phyloP scores from a whole-genome alignment of 1,139 yeast species.

The Pichia sp. region DNA sequence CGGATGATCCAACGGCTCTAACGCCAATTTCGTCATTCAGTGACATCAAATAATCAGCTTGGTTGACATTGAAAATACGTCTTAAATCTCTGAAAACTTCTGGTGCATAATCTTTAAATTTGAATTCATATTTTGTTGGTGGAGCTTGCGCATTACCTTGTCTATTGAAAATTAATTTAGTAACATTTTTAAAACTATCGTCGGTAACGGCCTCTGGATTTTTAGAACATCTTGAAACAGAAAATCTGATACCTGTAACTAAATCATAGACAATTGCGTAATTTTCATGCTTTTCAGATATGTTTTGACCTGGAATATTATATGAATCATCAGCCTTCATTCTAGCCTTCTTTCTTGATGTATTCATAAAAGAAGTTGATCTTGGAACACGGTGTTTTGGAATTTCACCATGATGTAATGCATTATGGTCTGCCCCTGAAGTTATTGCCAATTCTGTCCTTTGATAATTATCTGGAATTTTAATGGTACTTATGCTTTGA shows the following conservation, averaged over 20 bases:
- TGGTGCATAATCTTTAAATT: slow-evolving; percentile 95
- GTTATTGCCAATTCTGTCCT: slow-evolving; percentile 23
- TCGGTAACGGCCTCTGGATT: slow-evolving; percentile 70
- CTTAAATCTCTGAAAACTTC: slow-evolving; percentile 90
- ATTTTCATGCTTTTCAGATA: slow-evolving; percentile 72
- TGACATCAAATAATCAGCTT: slow-evolving; percentile 92
- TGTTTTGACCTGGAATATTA: slow-evolving; percentile 30
- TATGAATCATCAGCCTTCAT: slow-evolving; percentile 28
- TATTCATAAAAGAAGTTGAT: slow-evolving; percentile 22
- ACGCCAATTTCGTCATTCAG: slow-evolving; percentile 90
- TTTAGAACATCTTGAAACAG: slow-evolving; percentile 91
- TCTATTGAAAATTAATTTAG: slow-evolving; percentile 82
- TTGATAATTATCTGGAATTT: slow-evolving; percentile 30
- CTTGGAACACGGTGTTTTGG: slow-evolving; percentile 11
- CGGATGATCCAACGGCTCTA: slow-evolving; percentile 93
- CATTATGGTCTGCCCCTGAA: slow-evolving; percentile 18
- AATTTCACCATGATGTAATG: slow-evolving; percentile 14
- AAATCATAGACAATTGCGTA: slow-evolving; percentile 95
- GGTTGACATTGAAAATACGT: slow-evolving; percentile 79
- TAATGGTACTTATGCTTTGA: slow-evolving; percentile 27
- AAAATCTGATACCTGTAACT: slow-evolving; percentile 95
- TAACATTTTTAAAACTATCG: slow-evolving; percentile 66
- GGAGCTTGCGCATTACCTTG: slow-evolving; percentile 92
- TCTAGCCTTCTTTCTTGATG: slow-evolving; percentile 23
- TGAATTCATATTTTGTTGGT: slow-evolving; percentile 91